Evolutionary conservation across 169 alveolate genomes (phyloP).

Genomic region (Eimeria brunetti): DNA sequence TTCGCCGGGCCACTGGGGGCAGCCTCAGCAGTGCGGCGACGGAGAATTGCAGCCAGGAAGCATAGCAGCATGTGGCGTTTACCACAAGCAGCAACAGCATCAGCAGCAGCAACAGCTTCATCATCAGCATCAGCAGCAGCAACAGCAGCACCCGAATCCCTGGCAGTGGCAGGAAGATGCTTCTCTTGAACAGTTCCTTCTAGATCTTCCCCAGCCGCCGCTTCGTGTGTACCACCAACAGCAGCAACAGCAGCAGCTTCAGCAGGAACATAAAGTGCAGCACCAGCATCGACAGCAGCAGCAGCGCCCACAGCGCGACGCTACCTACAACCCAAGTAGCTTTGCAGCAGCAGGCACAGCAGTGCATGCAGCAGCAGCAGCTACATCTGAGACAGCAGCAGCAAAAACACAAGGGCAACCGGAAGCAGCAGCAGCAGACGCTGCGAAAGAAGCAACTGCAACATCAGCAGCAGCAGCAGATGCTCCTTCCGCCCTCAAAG

Average conservation of each 20-base stretch:
- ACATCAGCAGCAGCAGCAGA: constrained; percentile 48
- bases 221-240: not conserved
- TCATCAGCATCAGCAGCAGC: constrained; percentile 32
- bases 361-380: not conserved
- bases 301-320: constrained; percentile 24
- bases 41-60: constrained; percentile 2
- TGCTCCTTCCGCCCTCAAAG: constrained; percentile 30
- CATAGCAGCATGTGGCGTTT: not conserved
- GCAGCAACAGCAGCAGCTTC: constrained; percentile 24
- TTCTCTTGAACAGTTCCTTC: constrained; percentile 39
- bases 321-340: not conserved
- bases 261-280: not conserved
- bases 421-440: constrained; percentile 19
- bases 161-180: constrained; percentile 48
- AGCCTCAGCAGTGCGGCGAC: not conserved
- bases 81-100: constrained; percentile 21
- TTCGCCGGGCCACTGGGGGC: not conserved
- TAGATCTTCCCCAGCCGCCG: constrained; percentile 38
- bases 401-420: too few species aligned
- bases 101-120: not conserved
- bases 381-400: constrained; percentile 6
- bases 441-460: constrained; percentile 26
- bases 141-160: constrained; percentile 4
- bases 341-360: not conserved
- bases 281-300: constrained; percentile 21